Base-by-base conservation (phyloP, 148 eudicot species). In the Persicaria maculosa region DNA sequence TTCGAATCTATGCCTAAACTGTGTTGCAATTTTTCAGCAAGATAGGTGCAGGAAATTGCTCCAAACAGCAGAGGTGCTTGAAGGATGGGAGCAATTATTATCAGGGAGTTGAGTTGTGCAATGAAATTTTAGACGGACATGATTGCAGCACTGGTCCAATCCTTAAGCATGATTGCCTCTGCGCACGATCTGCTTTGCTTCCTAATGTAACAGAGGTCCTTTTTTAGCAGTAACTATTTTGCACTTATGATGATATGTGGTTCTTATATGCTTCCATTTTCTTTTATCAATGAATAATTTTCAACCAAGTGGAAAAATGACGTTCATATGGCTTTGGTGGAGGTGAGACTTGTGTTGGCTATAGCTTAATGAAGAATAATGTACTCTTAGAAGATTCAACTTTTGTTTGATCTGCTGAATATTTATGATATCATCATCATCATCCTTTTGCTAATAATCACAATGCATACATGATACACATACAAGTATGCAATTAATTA, bases 281-380 rank as follows among this genome's bases (percentile, higher is more conserved):
- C 62, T 73, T 47, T 48, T 44, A 7, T 43, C 70, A 14, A 65
- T 40, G 6, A 40, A 19, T 47, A 72, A 75, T 73, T 75, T 22
- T 20, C 91, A 95, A 97, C 76, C 70, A 86, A 88, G 79, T 95
- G 99, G 97, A 95, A 90, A 85, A 95, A 86, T 83, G 99, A 95
- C 75, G 86, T 90, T 76, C 85, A 85, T 80, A 83, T 95, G 92
- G 93, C 99, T 71, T 79, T 95, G 62, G 79, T 77, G 11, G 86
- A 80, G 97, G 99, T 84, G 74, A 77, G 81, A 74, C 71, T 68
- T n/a, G 20, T 40, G 47, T 50, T 48, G 12, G n/a, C 6, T 25
- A 25, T 9, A 62, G 68, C 68, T 62, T 25, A 4, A 62, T 31
- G 15, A 2, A 1, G 25, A 25, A 36, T 6, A 10, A 62, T 14